These are phyloP conservation scores for Inonotus obliquus DNA, from an alignment of 1,284 basidiomycete genomes.

Conservation along the genomic window DNA sequence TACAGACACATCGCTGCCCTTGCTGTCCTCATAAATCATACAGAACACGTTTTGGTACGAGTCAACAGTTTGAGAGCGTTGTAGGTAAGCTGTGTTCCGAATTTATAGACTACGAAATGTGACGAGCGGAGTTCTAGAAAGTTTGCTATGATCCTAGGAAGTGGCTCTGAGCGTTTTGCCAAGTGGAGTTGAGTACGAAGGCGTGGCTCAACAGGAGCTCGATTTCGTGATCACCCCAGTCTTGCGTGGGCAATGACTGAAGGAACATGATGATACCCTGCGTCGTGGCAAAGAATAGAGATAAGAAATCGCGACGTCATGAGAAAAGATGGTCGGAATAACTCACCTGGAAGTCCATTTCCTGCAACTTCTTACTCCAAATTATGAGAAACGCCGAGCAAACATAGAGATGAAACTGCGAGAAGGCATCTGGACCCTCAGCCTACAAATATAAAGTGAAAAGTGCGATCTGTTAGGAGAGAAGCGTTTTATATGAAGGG, in stretches of 20 bases:
- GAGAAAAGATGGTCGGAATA: background rate
- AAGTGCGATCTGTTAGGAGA: conserved; percentile 2
- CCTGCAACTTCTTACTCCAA: conserved; percentile 85
- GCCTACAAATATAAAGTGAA: conserved; percentile 47
- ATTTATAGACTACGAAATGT: background rate
- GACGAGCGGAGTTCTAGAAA: background rate
- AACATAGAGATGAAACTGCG: conserved; percentile 94
- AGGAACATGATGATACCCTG: conserved; percentile 99
- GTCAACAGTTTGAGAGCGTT: background rate
- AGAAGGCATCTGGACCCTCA: conserved; percentile 93
- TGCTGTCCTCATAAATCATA: background rate
- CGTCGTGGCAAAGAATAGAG: background rate
- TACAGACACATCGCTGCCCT: background rate
- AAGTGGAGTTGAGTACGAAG: conserved; percentile 90
- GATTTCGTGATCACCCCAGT: conserved; percentile 94
- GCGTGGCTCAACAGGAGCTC: conserved; percentile 95
- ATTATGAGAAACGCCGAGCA: conserved; percentile 92
- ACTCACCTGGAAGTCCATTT: conserved; percentile 94
- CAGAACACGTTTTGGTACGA: background rate
- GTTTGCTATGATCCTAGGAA: conserved; percentile 42
- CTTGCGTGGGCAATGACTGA: conserved; percentile 91
- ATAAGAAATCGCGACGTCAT: too few species aligned
- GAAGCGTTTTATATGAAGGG: background rate
- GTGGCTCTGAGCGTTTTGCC: conserved; percentile 93
- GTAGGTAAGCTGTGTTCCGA: background rate